Conservation (phyloP, 2,329 filamentous ascomycete species). For the Conoideocrella luteorostrata region DNA sequence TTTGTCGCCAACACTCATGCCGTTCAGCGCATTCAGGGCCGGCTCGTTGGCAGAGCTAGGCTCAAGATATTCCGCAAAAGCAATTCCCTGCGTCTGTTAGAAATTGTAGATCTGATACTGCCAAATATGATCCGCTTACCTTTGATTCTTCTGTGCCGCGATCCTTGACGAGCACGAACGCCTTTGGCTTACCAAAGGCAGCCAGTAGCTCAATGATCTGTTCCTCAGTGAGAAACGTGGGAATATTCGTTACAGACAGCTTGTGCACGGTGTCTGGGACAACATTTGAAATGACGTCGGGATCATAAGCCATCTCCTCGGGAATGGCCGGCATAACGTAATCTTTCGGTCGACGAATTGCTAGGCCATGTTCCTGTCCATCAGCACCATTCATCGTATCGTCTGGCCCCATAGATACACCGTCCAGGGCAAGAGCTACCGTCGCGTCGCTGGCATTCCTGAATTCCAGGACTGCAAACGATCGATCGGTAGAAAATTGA, state of each 20-base stretch:
- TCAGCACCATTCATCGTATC: constrained; percentile 49
- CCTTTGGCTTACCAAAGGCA: constrained; percentile 87
- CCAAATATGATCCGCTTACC: constrained; percentile 38
- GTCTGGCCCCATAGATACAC: constrained; percentile 77
- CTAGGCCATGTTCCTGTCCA: constrained; percentile 54
- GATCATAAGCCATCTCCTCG: constrained; percentile 67
- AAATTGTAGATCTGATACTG: constrained; percentile 16
- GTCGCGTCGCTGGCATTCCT: constrained; percentile 83
- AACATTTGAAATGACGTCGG: constrained; percentile 68
- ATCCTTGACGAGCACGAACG: constrained; percentile 87
- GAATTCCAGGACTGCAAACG: constrained; percentile 87
- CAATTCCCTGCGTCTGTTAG: constrained; percentile 62
- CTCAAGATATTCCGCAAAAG: constrained; percentile 92
- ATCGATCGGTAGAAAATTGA: constrained; percentile 70
- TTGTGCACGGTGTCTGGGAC: constrained; percentile 94
- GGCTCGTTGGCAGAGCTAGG: constrained; percentile 64
- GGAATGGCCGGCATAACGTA: constrained; percentile 84
- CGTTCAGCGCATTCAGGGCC: constrained; percentile 84
- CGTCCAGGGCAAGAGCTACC: constrained; percentile 82
- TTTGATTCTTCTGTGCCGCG: constrained; percentile 76
- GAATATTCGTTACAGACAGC: constrained; percentile 86
- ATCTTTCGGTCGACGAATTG: constrained; percentile 85
- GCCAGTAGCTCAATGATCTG: constrained; percentile 86
- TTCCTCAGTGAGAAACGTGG: constrained; percentile 79
- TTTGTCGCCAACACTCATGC: constrained; percentile 86